Conservation (phyloP, 31 red algal genomes). For the Bonnemaisonia californica region DNA sequence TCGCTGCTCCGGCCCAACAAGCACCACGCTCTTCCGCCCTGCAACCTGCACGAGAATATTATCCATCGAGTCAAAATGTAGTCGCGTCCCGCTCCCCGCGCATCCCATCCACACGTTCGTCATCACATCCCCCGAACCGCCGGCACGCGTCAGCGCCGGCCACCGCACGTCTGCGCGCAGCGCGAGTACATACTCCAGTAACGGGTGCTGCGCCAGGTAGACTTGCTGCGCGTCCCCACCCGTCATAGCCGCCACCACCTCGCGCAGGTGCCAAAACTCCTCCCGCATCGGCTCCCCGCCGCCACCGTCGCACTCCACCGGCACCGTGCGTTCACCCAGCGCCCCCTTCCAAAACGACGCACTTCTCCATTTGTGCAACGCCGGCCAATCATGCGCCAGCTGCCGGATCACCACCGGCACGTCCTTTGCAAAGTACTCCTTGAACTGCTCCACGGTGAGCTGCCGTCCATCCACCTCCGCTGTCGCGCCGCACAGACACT, state of each 20-base stretch:
- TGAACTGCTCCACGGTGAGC: constrained; percentile 1
- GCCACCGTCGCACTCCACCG: constrained; percentile 41
- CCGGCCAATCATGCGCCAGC: constrained; percentile 36
- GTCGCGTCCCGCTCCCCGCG: constrained; percentile 54
- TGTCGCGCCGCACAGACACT: constrained; percentile 5
- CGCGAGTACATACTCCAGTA: constrained; percentile 59
- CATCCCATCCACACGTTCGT: constrained; percentile 80
- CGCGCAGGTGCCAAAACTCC: constrained; percentile 33
- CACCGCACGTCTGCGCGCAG: constrained; percentile 42
- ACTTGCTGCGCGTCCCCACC: neutral
- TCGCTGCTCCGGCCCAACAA: constrained; percentile 40
- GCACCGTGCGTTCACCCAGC: constrained; percentile 71
- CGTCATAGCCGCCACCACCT: constrained; percentile 36
- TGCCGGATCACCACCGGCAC: constrained; percentile 44
- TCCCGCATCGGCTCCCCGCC: constrained; percentile 25
- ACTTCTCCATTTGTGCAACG: constrained; percentile 47
- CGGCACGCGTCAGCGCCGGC: constrained; percentile 36
- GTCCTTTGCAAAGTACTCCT: constrained; percentile 25
- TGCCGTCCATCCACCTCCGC: neutral
- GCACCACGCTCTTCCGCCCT: constrained; percentile 57
- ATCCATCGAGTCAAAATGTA: constrained; percentile 78
- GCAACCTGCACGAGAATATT: constrained; percentile 79
- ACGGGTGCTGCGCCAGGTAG: constrained; percentile 84
- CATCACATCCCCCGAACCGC: constrained; percentile 10
- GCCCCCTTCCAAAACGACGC: constrained; percentile 24